These are phyloP conservation scores for Thuja plicata DNA, from an alignment of 83 land plant species.

Conservation along the genomic window DNA sequence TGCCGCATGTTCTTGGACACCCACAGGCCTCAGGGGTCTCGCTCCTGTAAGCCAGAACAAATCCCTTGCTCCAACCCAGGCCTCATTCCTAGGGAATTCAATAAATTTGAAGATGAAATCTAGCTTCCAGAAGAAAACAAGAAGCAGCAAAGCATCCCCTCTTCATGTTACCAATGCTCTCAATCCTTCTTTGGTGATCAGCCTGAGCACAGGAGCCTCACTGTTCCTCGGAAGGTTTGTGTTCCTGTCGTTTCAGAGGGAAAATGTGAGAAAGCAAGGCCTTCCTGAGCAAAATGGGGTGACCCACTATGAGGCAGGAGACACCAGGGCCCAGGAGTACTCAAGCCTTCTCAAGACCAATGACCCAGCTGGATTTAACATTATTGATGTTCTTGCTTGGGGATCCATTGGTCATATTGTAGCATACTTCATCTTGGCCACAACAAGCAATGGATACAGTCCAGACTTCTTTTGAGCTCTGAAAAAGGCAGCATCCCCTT, in stretches of 20 bases:
- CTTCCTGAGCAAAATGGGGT: constrained; percentile 91
- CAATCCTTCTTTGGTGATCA: constrained; percentile 71
- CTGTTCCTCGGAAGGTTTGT: constrained; percentile 95
- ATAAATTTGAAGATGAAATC: background rate
- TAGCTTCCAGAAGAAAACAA: background rate
- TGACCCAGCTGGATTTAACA: constrained; percentile 97
- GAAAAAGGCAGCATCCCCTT: background rate
- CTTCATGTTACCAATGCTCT: constrained; percentile 30
- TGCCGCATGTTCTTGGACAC: background rate
- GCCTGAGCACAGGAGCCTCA: constrained; percentile 88
- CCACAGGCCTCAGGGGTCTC: background rate
- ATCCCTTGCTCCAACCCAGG: background rate
- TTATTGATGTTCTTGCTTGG: constrained; percentile 97
- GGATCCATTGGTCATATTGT: constrained; percentile 95
- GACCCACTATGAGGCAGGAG: constrained; percentile 97
- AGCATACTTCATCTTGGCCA: constrained; percentile 93
- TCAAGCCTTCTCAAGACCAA: constrained; percentile 76
- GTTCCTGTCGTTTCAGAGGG: constrained; percentile 96
- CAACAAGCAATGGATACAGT: constrained; percentile 87
- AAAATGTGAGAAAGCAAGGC: constrained; percentile 81
- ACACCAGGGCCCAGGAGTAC: constrained; percentile 82
- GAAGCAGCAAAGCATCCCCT: background rate
- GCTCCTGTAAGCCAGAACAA: background rate
- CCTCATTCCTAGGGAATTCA: background rate
- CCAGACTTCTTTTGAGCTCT: constrained; percentile 64